phyloP scores from a whole-genome alignment of 2,329 filamentous ascomycete species.

The Fusarium napiforme region DNA sequence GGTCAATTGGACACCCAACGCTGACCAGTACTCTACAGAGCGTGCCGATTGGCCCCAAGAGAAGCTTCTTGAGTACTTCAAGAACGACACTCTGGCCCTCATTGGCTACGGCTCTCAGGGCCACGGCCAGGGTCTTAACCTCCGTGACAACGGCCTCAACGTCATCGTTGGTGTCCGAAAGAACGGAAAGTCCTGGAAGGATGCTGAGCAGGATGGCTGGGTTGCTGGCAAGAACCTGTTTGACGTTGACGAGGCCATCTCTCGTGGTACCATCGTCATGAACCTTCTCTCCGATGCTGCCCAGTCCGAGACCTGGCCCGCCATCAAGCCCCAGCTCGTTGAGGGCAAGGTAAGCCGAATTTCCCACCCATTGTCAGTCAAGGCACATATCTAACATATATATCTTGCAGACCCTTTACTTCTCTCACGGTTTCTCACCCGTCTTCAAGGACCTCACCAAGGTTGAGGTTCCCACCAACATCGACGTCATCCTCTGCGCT shows the following conservation, averaged over 20 bases:
- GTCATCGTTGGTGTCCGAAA: conserved; percentile 99
- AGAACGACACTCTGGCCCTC: conserved; percentile 98
- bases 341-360: conserved; percentile 88
- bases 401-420: conserved; percentile 88
- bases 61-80: conserved; percentile 99
- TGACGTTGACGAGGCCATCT: conserved; percentile 96
- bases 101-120: conserved; percentile 99
- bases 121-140: conserved; percentile 98
- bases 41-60: conserved; percentile 98
- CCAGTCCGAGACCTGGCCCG: conserved; percentile 98
- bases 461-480: conserved; percentile 93
- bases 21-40: conserved; percentile 68
- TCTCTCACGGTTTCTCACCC: conserved; percentile 99
- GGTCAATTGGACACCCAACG: not conserved
- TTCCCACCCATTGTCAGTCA: not conserved
- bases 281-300: conserved; percentile 98
- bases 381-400: conserved; percentile 37
- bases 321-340: conserved; percentile 96
- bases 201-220: conserved; percentile 97
- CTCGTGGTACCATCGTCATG: conserved; percentile 95
- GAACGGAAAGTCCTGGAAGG: conserved; percentile 98
- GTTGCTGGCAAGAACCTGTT: conserved; percentile 98
- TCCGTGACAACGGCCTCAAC: conserved; percentile 99
- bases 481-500: conserved; percentile 99
- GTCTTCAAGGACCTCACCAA: conserved; percentile 99